Base-by-base conservation (phyloP, 2,329 filamentous ascomycete genomes). In the Talaromyces sp. region DNA sequence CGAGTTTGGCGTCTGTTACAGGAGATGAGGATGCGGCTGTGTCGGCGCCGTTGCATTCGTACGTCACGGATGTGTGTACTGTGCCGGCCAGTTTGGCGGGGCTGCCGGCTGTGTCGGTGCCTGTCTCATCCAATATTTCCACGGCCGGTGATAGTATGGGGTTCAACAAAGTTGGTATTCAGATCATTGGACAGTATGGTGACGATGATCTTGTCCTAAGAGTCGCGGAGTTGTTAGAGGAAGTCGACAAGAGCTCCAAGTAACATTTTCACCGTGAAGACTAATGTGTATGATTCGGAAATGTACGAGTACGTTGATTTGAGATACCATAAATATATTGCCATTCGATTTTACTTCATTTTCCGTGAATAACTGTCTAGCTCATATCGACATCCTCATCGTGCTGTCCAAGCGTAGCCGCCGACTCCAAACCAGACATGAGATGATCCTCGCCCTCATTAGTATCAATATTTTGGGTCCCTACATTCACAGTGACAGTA, bases 41-140 rank as follows among this genome's bases (percentile, higher is more conserved):
- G n/a, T 65, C 66, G 39, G 75, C 78, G 16, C 76, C 83, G 0
- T 78, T 96, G n/a, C 87, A 93, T 69, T 84, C 84, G 1, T 98
- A 97, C 72, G 90, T 90, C 81, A 96, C 95, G 71, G 95, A 99
- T 77, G 89, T 98, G 1, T 93, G 98, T 70, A 98, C 95, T 0
- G 93, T 99, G 1, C 95, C 95, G 1, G 92, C 93, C 1, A 97
- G 92, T 77, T 80, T 99, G 67, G 95, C 93, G 0, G 95, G 95
- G 0, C 79, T 99, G 61, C 95, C 95, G 2, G 91, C 93, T 11
- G 84, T 97, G 58, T 97, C 90, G 68, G 82, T 99, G 11, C 93
- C 95, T 0, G 81, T 89, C 66, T 74, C 76, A 18, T 11, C 25
- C 6, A 39, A 14, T 23, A 31, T 48, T 21, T 46, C 44, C 25